phyloP scores from a whole-genome alignment of 257 asterid species.

The Solanum habrochaites region DNA sequence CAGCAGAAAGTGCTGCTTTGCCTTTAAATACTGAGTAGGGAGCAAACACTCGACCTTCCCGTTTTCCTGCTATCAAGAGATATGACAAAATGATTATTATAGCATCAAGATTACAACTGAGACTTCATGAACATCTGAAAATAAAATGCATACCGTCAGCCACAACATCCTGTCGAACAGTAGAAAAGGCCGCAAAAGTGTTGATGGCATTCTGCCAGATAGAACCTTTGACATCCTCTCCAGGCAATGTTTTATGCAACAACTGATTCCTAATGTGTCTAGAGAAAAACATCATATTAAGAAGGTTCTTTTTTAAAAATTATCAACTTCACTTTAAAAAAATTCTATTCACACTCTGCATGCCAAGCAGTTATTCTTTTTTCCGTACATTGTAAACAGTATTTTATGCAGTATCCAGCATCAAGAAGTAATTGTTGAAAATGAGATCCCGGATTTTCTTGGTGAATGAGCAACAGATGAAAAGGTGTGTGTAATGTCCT shows the following conservation, averaged over 20 bases:
- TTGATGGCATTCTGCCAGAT: background rate
- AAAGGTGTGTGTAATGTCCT: background rate
- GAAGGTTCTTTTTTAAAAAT: background rate
- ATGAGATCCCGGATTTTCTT: background rate
- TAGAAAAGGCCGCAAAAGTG: conserved; percentile 11
- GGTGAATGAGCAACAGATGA: background rate
- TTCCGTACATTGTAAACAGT: background rate
- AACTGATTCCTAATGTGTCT: background rate
- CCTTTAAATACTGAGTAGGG: conserved; percentile 80
- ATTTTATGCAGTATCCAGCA: background rate
- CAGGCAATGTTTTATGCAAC: background rate
- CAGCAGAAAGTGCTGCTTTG: conserved; percentile 74
- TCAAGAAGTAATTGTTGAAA: background rate
- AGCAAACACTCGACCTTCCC: conserved; percentile 26
- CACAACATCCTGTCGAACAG: conserved; percentile 16
- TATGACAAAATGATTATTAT: background rate
- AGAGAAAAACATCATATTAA: background rate
- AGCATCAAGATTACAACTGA: background rate
- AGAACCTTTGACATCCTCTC: conserved; percentile 1
- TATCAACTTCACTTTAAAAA: background rate
- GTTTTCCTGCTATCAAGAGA: background rate
- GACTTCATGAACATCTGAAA: background rate
- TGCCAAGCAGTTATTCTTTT: background rate
- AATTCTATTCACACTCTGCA: background rate
- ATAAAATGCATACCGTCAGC: conserved; percentile 23